Evolutionary conservation across 176 grass and related monocot species (phyloP).

Genomic region (Aegilops tauschii): DNA sequence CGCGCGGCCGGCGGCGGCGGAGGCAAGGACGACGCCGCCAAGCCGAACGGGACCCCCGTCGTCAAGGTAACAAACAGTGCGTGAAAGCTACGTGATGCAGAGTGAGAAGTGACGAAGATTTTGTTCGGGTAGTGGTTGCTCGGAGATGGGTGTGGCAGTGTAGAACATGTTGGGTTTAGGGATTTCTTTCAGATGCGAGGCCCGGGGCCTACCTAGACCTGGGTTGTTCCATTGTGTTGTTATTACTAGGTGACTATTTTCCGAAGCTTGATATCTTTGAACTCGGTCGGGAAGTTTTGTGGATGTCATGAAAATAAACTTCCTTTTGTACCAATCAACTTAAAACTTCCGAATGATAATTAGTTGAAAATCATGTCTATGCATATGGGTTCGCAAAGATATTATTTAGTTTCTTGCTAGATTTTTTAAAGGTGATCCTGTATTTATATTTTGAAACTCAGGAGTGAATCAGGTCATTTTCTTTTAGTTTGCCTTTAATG

Average conservation of each 20-base stretch:
- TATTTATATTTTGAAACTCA: background rate
- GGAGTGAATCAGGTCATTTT: background rate
- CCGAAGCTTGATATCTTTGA: background rate
- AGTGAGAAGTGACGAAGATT: background rate
- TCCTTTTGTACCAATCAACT: background rate
- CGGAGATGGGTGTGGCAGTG: background rate
- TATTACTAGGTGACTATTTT: background rate
- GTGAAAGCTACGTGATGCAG: background rate
- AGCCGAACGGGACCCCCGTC: conserved; percentile 35
- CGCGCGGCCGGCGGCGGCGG: conserved; percentile 21
- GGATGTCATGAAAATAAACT: background rate
- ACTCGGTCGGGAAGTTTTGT: background rate
- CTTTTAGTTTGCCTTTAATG: background rate
- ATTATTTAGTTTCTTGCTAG: background rate
- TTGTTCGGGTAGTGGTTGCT: background rate
- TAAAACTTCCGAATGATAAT: background rate
- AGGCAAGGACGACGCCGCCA: conserved; percentile 35
- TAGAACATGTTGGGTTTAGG: background rate
- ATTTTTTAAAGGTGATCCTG: background rate
- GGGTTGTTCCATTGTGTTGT: background rate
- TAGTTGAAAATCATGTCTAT: background rate
- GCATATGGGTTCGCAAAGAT: background rate
- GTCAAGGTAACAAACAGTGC: conserved; percentile 23
- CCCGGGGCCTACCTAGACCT: background rate
- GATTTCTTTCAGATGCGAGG: background rate